phyloP scores from a whole-genome alignment of 495 filamentous ascomycete species.

The Copromyces sp. region DNA sequence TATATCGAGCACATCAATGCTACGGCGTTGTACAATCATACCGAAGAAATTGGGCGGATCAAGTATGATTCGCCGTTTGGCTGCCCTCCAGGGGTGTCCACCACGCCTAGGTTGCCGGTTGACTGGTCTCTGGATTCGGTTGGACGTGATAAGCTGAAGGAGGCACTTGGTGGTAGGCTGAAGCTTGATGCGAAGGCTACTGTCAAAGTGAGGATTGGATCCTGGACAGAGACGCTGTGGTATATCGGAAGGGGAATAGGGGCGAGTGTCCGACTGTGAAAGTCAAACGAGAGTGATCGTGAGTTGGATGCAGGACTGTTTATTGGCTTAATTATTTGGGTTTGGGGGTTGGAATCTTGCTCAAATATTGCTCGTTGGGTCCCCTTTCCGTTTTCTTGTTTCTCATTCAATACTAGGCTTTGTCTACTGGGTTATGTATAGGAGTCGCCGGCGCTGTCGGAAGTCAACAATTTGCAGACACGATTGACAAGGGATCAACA shows the following conservation, averaged over 20 bases:
- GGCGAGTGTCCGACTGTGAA: slow-evolving; percentile 54
- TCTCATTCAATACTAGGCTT: background rate
- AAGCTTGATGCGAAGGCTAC: slow-evolving; percentile 69
- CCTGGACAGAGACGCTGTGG: slow-evolving; percentile 59
- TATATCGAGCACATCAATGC: slow-evolving; percentile 72
- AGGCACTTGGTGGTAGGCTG: slow-evolving; percentile 74
- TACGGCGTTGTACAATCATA: slow-evolving; percentile 73
- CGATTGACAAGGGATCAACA: background rate
- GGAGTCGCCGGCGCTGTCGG: background rate
- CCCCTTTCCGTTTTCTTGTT: background rate
- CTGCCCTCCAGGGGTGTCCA: slow-evolving; percentile 61
- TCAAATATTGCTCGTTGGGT: background rate
- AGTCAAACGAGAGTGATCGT: background rate
- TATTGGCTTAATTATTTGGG: background rate
- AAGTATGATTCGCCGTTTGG: slow-evolving; percentile 62
- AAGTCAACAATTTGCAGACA: background rate
- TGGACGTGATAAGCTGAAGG: slow-evolving; percentile 69
- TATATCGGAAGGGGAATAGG: slow-evolving; percentile 66
- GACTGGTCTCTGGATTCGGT: slow-evolving; percentile 64
- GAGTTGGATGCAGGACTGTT: background rate
- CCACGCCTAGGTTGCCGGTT: slow-evolving; percentile 70
- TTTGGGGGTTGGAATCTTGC: background rate
- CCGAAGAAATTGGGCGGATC: slow-evolving; percentile 66
- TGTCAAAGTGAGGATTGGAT: slow-evolving; percentile 58
- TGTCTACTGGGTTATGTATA: background rate